phyloP scores from a whole-genome alignment of 306 rosid genomes.

The Echinosophora koreensis region DNA sequence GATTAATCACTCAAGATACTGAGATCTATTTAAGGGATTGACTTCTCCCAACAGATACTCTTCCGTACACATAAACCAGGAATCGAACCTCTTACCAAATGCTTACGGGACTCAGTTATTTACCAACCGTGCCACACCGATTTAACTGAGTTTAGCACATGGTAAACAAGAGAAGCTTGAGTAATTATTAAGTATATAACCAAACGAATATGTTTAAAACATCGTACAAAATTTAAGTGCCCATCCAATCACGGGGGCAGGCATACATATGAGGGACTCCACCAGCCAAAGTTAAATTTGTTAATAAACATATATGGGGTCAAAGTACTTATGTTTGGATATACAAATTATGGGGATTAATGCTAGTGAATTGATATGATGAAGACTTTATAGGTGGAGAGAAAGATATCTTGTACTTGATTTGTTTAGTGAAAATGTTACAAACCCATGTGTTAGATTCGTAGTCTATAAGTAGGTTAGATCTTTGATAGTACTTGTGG shows the following conservation, averaged over 20 bases:
- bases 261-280: not conserved
- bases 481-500: constrained; percentile 38
- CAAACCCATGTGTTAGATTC: constrained; percentile 75
- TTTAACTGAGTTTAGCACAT: not conserved
- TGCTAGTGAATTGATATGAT: not conserved
- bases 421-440: constrained; percentile 44
- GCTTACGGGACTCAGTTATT: too few relatives aligned
- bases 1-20: too few relatives aligned
- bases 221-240: not conserved
- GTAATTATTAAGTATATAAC: not conserved
- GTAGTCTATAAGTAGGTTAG: constrained; percentile 46
- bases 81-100: too few relatives aligned
- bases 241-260: constrained; percentile 9
- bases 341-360: not conserved
- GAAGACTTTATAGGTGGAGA: constrained; percentile 8
- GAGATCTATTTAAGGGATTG: too few relatives aligned
- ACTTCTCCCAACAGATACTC: too few relatives aligned
- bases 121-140: not conserved
- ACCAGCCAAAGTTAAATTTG: not conserved
- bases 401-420: constrained; percentile 55
- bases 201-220: constrained; percentile 24
- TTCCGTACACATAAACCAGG: too few relatives aligned
- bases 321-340: not conserved
- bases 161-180: constrained; percentile 24
- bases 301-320: not conserved